Evolutionary conservation across 805 yeast species (phyloP), one percentile per base, ranked within the genome.

Genomic region (Isabelozyma rhagii): DNA sequence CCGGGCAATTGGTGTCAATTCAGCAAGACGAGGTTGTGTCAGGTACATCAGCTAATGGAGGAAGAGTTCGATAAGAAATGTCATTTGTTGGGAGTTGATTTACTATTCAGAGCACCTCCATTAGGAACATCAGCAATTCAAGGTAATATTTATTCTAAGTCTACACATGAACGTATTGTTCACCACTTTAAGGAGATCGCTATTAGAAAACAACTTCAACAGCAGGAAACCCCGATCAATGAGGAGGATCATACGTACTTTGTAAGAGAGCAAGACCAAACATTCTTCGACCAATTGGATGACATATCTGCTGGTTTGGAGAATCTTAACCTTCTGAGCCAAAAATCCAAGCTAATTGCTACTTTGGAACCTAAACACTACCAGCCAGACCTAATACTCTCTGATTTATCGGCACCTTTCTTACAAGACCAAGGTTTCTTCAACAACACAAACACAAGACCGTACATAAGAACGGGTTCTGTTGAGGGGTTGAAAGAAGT

Each of bases 21-120:
- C 51, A 54, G 72, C 13, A 61, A 61, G 40, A 49, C 60, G 31
- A 52, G 63, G 39, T 55, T 73, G 48, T 59, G 64, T 45, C 53
- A 57, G 40, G 46, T 67, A 5, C 73, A 72, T 52, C 54, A 49
- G 6, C 28, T 70, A 5, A 62, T 59, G 4, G 67, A 61, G 14
- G 64, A 60, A 8, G 51, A 64, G 8, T 61, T 71, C 44, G 49
- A 61, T 45, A 47, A 54, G 25, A 67, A 61, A 38, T 72, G 77
- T 54, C 66, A 66, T 38, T 55, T 74, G 5, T 45, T 72, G 25
- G 78, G 77, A 28, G 59, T 70, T 48, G 79, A 94, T 67, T 75
- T 94, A 34, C 73, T 93, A 17, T 86, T 89, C 7, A 80, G 84
- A 47, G 75, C 78, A 14, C 97, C 97, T 0, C 96, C 97, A 0